Percentiles rank a stretch among this genome's conserved stretches.
Evolutionary conservation across 2,329 filamentous ascomycete species (phyloP).

Genomic region (Aspergillus bombycis): DNA sequence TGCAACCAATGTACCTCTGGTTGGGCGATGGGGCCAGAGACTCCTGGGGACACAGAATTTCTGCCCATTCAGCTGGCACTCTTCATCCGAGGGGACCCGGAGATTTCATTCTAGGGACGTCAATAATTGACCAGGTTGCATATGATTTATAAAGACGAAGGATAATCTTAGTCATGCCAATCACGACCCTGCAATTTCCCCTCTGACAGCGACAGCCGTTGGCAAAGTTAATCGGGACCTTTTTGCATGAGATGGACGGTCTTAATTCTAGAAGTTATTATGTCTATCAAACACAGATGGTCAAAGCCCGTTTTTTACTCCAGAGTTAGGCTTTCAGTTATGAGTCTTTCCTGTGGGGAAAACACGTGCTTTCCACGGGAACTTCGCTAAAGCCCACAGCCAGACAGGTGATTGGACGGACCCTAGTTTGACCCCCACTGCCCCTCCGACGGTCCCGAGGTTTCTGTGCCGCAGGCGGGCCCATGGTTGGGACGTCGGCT

Average conservation of each 20-base stretch:
- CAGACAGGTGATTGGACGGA: not conserved
- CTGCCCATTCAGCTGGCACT: not conserved
- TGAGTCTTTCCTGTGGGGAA: not conserved
- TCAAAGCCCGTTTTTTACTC: not conserved
- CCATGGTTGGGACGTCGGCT: not conserved
- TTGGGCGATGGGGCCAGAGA: not conserved
- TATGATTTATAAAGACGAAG: not conserved
- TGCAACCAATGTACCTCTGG: not conserved
- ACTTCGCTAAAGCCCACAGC: not conserved
- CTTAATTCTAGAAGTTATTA: not conserved
- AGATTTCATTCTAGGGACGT: not conserved
- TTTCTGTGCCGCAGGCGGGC: not conserved
- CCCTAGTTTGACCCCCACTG: not conserved
- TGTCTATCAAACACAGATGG: not conserved
- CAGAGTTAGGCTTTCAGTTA: conserved; percentile 1
- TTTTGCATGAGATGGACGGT: not conserved
- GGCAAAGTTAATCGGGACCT: not conserved
- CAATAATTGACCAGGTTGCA: conserved; percentile 1
- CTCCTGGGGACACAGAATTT: not conserved
- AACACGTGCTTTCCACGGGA: not conserved
- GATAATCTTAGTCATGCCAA: not conserved
- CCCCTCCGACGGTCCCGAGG: not conserved
- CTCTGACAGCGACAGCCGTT: not conserved
- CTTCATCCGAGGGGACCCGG: conserved; percentile 5
- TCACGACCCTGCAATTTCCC: not conserved